Conservation (phyloP, 768 basidiomycete genomes). For the Lactarius deliciosus region DNA sequence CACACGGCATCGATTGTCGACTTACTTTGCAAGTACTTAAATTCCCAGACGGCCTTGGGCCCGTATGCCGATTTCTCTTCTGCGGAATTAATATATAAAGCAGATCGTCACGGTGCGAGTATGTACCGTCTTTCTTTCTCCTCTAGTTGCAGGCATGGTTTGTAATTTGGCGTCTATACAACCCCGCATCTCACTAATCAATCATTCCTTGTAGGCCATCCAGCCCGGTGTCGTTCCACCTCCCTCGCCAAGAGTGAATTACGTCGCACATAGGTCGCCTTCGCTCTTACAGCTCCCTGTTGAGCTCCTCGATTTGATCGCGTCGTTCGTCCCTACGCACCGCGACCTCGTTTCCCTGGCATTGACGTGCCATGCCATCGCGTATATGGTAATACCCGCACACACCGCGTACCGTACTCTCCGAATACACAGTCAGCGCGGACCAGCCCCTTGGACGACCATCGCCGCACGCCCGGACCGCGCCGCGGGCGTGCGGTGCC, state of each 20-base stretch:
- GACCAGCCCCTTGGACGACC: slow-evolving; percentile 7
- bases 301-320: slow-evolving; percentile 21
- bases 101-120: neutral
- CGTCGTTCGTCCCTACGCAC: slow-evolving; percentile 17
- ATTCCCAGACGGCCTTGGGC: neutral
- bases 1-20: neutral
- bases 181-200: neutral
- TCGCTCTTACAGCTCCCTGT: slow-evolving; percentile 7
- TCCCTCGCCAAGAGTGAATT: neutral
- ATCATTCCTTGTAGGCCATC: neutral
- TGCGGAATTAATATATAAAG: neutral
- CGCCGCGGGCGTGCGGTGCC: slow-evolving; percentile 11
- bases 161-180: neutral
- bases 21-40: neutral
- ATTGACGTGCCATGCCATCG: slow-evolving; percentile 6
- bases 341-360: slow-evolving; percentile 20
- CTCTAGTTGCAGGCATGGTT: neutral
- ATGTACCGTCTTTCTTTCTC: neutral
- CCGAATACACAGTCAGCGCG: slow-evolving; percentile 7
- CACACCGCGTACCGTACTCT: slow-evolving; percentile 23
- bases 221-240: neutral
- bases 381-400: slow-evolving; percentile 15
- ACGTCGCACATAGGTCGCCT: neutral
- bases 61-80: neutral
- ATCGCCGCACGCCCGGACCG: slow-evolving; percentile 14